These are phyloP conservation scores for Eimeria sp. DNA, from an alignment of 169 alveolate genomes.

Conservation along the genomic window DNA sequence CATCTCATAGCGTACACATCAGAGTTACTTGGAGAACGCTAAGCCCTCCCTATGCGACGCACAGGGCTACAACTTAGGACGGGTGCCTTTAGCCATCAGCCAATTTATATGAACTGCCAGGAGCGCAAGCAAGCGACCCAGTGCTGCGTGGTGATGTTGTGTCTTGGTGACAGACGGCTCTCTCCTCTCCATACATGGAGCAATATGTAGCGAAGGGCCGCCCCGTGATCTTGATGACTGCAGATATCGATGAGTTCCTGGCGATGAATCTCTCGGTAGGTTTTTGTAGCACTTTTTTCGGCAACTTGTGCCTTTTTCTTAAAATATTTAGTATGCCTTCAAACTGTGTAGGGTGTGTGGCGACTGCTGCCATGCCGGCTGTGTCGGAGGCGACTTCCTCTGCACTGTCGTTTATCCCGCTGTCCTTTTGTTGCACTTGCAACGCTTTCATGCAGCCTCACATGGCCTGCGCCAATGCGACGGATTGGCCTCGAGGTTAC, in stretches of 20 bases:
- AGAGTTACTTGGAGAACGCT: background rate
- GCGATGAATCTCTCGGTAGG: constrained; percentile 89
- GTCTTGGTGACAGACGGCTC: constrained; percentile 88
- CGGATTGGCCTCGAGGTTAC: background rate
- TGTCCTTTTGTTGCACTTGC: background rate
- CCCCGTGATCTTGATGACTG: constrained; percentile 92
- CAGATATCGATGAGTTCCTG: constrained; percentile 94
- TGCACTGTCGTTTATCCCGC: background rate
- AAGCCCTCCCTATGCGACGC: background rate
- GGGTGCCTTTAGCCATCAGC: background rate
- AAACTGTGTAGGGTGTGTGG: background rate
- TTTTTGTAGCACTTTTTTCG: background rate
- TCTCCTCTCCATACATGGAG: constrained; percentile 96
- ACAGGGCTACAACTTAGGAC: background rate
- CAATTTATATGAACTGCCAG: background rate
- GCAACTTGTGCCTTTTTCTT: background rate
- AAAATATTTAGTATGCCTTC: background rate
- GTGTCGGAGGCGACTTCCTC: background rate
- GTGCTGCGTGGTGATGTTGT: background rate
- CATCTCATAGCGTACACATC: background rate
- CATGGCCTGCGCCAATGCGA: background rate
- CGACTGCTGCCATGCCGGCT: background rate
- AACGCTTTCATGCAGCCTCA: background rate
- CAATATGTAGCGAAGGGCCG: constrained; percentile 86
- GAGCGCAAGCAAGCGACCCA: background rate